These are phyloP conservation scores for Alternaria arbusti DNA, from an alignment of 2,329 filamentous ascomycete genomes.

Conservation along the genomic window DNA sequence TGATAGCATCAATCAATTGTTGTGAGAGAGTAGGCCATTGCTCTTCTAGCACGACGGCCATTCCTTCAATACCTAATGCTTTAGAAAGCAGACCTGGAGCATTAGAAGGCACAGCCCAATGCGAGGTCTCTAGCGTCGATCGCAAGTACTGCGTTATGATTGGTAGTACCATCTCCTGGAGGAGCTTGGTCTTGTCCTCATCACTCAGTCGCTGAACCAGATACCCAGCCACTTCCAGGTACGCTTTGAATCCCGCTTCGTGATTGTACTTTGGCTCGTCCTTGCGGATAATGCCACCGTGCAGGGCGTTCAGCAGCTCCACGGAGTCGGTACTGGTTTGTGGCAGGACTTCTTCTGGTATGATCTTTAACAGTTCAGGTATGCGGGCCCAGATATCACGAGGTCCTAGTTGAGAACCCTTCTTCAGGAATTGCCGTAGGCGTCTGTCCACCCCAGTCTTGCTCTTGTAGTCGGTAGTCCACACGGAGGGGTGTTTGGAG, in stretches of 20 bases:
- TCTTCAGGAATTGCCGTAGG: constrained; percentile 76
- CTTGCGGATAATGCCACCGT: constrained; percentile 72
- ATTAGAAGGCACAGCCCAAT: constrained; percentile 59
- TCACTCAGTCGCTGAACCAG: constrained; percentile 51
- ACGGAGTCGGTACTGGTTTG: constrained; percentile 60
- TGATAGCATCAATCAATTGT: constrained; percentile 69
- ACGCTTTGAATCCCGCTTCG: constrained; percentile 74
- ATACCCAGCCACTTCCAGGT: constrained; percentile 67
- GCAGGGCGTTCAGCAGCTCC: constrained; percentile 70
- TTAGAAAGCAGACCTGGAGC: constrained; percentile 49
- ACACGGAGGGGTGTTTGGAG: constrained; percentile 68
- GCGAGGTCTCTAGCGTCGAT: constrained; percentile 52
- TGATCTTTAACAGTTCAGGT: constrained; percentile 62
- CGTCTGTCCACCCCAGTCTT: constrained; percentile 64
- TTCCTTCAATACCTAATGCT: constrained; percentile 50
- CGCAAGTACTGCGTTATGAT: constrained; percentile 61
- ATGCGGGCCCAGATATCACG: constrained; percentile 76
- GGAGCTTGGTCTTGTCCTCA: constrained; percentile 56
- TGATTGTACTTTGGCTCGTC: constrained; percentile 77
- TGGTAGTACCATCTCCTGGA: constrained; percentile 58
- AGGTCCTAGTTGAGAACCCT: constrained; percentile 81
- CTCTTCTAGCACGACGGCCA: constrained; percentile 58
- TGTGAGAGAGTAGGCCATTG: constrained; percentile 70
- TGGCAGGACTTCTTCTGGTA: constrained; percentile 66
- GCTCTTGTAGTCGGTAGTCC: constrained; percentile 69